Conservation (phyloP, 306 rosid genomes). For the Begonia peltatifolia region DNA sequence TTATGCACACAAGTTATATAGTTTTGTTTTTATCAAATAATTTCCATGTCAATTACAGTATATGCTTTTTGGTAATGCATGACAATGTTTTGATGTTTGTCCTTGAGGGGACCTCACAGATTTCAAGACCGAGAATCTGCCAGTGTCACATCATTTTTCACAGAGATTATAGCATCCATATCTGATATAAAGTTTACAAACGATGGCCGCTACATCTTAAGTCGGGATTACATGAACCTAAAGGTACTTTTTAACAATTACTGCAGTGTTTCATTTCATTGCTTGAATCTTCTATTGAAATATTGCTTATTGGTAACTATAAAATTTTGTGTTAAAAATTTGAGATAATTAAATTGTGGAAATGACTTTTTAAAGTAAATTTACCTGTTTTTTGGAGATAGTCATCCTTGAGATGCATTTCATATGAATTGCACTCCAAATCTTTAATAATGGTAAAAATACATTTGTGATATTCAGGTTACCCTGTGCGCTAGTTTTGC, state of each 20-base stretch:
- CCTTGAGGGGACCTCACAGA: constrained; percentile 27
- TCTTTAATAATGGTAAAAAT: too few relatives aligned
- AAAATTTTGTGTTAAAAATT: too few relatives aligned
- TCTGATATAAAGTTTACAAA: constrained; percentile 43
- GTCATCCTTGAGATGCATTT: too few relatives aligned
- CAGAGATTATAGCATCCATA: constrained; percentile 41
- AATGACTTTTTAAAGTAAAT: too few relatives aligned
- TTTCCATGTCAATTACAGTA: not conserved
- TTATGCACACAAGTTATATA: not conserved
- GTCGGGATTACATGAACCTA: constrained; percentile 62
- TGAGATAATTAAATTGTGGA: too few relatives aligned
- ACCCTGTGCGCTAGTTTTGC: too few relatives aligned
- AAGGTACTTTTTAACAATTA: constrained; percentile 25
- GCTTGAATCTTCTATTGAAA: not conserved
- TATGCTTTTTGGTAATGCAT: constrained; percentile 6
- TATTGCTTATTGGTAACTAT: too few relatives aligned
- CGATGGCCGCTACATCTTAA: constrained; percentile 42
- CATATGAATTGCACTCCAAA: too few relatives aligned
- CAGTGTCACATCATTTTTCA: constrained; percentile 36
- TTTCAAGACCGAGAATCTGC: constrained; percentile 30
- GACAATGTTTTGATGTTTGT: constrained; percentile 11
- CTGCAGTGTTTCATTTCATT: not conserved
- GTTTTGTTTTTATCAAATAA: not conserved
- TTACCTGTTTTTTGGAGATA: too few relatives aligned
- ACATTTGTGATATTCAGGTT: too few relatives aligned